Conservation (phyloP, 192 early-diverging fungal species). For the Jimgerdemannia lactiflua region DNA sequence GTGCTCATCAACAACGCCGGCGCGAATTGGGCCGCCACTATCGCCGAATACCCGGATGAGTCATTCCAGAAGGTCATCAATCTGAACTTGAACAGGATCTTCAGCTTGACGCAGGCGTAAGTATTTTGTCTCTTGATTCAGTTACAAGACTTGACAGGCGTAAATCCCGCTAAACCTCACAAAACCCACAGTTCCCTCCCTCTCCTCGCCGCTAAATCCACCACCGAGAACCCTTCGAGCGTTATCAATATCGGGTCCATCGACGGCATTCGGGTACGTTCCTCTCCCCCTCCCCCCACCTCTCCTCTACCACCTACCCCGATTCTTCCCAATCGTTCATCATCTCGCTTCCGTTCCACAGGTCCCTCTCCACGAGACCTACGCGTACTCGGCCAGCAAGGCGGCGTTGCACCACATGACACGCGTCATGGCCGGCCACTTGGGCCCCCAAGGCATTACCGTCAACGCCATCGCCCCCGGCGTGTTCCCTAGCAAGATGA, state of each 20-base stretch:
- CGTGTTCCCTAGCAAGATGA: conserved; percentile 77
- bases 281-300: conserved; percentile 17
- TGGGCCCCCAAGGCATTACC: conserved; percentile 56
- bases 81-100: conserved; percentile 81
- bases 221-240: conserved; percentile 52
- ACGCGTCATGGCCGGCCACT: conserved; percentile 56
- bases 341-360: neutral
- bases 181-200: conserved; percentile 49
- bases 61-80: conserved; percentile 80
- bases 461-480: conserved; percentile 74
- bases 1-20: conserved; percentile 90
- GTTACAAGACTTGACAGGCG: neutral
- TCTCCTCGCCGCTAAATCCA: conserved; percentile 58
- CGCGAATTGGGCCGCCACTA: conserved; percentile 51
- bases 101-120: conserved; percentile 73
- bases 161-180: neutral
- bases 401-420: conserved; percentile 78
- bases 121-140: conserved; percentile 1
- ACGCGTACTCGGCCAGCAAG: conserved; percentile 79
- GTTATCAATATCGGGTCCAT: conserved; percentile 93
- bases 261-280: conserved; percentile 50
- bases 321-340: neutral
- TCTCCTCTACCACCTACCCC: neutral
- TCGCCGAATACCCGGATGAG: conserved; percentile 55
- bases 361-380: conserved; percentile 42